Evolutionary conservation across 2,329 filamentous ascomycete species (phyloP), one percentile per base, ranked within the genome.

Genomic region (Hawksworthiomyces lignivorus): DNA sequence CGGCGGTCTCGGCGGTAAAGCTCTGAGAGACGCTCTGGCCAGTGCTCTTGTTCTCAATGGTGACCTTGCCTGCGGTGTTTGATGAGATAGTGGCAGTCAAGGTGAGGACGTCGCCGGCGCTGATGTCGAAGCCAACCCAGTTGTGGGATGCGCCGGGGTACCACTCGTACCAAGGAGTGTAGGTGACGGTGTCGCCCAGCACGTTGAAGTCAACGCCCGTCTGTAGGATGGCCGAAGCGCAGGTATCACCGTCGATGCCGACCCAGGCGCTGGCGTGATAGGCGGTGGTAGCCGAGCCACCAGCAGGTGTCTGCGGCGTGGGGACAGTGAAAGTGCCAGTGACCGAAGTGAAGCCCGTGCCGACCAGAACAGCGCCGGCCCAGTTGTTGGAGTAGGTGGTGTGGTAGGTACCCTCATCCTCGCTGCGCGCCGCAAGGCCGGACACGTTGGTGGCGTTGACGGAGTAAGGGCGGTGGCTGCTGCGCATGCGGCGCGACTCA

Each of bases 1-100:
- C 46, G 30, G 26, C 36, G 9, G 21, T 12, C 39, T 73, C 72
- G 7, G 61, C 65, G 14, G 20, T 18, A 17, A 45, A 49, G 11
- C 21, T 37, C 58, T 80, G 69, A 14, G 64, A 66, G 21, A 73
- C 73, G 5, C 53, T 65, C 51, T 69, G 54, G 22, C 72, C 73
- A 4, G 64, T 74, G 15, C 36, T 35, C 22, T 51, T 48, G 45
- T 53, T 50, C 26, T 44, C 45, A 17, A 58, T 41, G 19, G 44
- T 36, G 12, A 59, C 43, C 12, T 43, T 45, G 36, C 43, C 57
- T 5, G 41, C 40, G 5, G 45, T 48, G 18, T 55, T 66, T 18
- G 62, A 67, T 3, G 54, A 65, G 5, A 61, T 66, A 8, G 58
- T 54, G 30, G 56, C 56, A 4, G 54, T 59, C 50, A 49, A 32